Percentiles rank a stretch among this genome's conserved stretches.
These are phyloP conservation scores for Calocybe cyanea DNA, from an alignment of 768 basidiomycete genomes.

Conservation along the genomic window DNA sequence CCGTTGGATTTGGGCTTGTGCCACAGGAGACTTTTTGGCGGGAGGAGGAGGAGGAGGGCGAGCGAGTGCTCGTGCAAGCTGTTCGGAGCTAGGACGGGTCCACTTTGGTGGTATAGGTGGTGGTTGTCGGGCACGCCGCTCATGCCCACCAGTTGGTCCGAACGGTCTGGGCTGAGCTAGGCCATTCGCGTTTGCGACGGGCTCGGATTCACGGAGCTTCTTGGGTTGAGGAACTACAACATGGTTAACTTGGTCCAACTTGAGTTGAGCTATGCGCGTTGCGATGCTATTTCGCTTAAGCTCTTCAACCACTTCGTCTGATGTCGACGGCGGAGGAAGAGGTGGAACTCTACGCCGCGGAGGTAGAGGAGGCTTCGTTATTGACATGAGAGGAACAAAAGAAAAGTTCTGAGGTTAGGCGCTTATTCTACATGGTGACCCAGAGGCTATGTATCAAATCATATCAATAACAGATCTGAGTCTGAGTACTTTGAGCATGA, in stretches of 20 bases:
- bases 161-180: neutral
- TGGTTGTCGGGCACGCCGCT: conserved; percentile 7
- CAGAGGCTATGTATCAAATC: neutral
- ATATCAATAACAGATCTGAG: neutral
- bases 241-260: conserved; percentile 20
- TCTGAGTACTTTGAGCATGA: neutral
- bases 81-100: conserved; percentile 14
- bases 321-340: conserved; percentile 10
- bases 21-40: conserved; percentile 1
- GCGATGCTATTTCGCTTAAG: conserved; percentile 20
- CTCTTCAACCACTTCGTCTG: neutral
- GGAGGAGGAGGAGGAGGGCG: conserved; percentile 34
- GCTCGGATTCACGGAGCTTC: conserved; percentile 1
- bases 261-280: conserved; percentile 29
- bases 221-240: conserved; percentile 3
- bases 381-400: conserved; percentile 9
- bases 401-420: neutral
- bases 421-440: conserved; percentile 2
- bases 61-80: conserved; percentile 25
- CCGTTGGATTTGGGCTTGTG: conserved; percentile 3
- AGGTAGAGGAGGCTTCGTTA: conserved; percentile 20
- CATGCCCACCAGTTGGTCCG: neutral
- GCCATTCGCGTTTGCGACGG: neutral
- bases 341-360: conserved; percentile 25
- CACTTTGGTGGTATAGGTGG: conserved; percentile 19